Evolutionary conservation across 2,329 filamentous ascomycete genomes (phyloP), one percentile per base, ranked within the genome.

Genomic region (Leptographium procerum): DNA sequence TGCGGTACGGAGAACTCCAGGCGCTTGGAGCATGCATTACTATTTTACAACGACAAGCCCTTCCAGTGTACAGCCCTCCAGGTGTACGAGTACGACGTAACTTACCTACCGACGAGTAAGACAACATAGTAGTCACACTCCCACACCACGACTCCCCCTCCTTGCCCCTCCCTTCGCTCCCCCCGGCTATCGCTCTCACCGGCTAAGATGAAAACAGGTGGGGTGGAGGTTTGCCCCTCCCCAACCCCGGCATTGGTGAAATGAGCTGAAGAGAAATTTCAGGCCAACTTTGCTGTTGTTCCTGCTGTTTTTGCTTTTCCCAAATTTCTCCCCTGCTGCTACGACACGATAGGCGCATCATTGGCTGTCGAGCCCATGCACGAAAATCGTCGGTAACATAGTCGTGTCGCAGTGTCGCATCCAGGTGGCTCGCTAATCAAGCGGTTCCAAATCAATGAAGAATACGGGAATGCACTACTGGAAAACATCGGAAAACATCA

Each of bases 261-360:
- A 53, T 53, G 52, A 53, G 52, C 52, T 53, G 52, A 53, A 53
- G 52, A 53, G n/a, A 53, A 51, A 53, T 19, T 51, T 16, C 26
- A 29, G 26, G 2, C 11, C 24, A 11, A 26, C 24, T 28, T 51
- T n/a, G n/a, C n/a, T n/a, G n/a, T n/a, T n/a, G n/a, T n/a, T n/a
- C n/a, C n/a, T n/a, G n/a, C n/a, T n/a, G n/a, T n/a, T n/a, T n/a
- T 29, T 29, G 14, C 24, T 51, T 51, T 51, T 51, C 8, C 24
- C 14, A 14, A 14, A 14, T 22, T 24, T 40, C 14, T 40, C 14
- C 6, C 14, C 36, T 19, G 19, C 14, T 9, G 19, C 36, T 7
- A 40, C 36, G 4, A 1, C 36, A 19, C 34, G 14, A 40, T 19
- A 40, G 43, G 43, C n/a, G 43, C 43, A n/a, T n/a, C 22, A 40